Evolutionary conservation across 495 filamentous ascomycete genomes (phyloP).

Genomic region (Hamigera avellanea): DNA sequence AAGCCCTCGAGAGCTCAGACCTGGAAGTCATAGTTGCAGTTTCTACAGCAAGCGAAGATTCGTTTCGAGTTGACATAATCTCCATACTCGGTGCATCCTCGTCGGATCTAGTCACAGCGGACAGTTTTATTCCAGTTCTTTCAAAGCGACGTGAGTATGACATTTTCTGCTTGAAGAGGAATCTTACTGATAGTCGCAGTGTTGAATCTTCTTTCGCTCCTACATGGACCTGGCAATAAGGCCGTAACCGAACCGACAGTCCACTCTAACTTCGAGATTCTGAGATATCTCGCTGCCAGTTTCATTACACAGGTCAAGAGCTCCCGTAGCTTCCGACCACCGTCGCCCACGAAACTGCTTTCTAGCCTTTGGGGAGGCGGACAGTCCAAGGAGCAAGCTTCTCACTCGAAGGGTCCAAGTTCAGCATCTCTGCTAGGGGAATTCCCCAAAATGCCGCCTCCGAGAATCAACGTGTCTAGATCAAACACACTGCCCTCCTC

Average conservation of each 20-base stretch:
- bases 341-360: conserved; percentile 83
- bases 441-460: conserved; percentile 28
- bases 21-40: conserved; percentile 30
- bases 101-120: conserved; percentile 54
- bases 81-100: conserved; percentile 49
- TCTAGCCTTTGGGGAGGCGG: conserved; percentile 64
- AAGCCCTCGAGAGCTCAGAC: conserved; percentile 18
- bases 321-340: conserved; percentile 48
- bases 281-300: conserved; percentile 57
- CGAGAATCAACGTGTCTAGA: conserved; percentile 21
- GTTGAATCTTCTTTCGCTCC: conserved; percentile 51
- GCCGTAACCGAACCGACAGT: conserved; percentile 44
- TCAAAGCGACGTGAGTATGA: conserved; percentile 49
- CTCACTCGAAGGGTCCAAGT: conserved; percentile 23
- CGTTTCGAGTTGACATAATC: conserved; percentile 49
- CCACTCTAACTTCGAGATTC: conserved; percentile 49
- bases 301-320: conserved; percentile 45
- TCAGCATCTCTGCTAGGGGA: conserved; percentile 26
- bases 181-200: conserved; percentile 22
- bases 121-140: conserved; percentile 58
- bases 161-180: neutral
- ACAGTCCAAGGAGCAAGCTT: conserved; percentile 22
- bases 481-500: conserved; percentile 30
- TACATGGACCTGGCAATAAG: conserved; percentile 58
- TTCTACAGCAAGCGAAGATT: conserved; percentile 18